Base-by-base conservation (phyloP, 371 early-diverging fungal genomes). In the Blakeslea trispora region DNA sequence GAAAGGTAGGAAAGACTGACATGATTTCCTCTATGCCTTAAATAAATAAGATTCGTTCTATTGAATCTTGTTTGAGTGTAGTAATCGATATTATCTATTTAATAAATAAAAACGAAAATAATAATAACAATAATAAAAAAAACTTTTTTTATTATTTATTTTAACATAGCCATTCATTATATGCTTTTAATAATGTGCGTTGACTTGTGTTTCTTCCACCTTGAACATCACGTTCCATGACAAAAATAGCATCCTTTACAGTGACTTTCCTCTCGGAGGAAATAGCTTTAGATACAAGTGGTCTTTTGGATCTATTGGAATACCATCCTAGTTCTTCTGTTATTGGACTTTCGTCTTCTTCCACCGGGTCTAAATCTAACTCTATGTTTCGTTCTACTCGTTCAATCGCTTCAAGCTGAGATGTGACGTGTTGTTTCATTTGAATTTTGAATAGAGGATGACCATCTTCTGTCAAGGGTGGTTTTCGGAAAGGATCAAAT, bases 181-280 rank as follows among this genome's bases (percentile, higher is more conserved):
- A 87, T 10, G 82, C 75, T 69, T 84, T 84, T 46, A 88, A 67
- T 50, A 88, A 59, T 9, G 87, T 82, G 23, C 84, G 75, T 56
- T 82, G 81, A 40, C 66, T 69, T 15, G 63, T 59, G 1, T 82
- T 82, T 47, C 84, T 82, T 6, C 87, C 83, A n/a, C 79, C 80
- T 47, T 81, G 82, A 40, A 72, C 71, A 71, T 91, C 90, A 8
- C 84, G 77, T 71, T 90, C 90, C 50, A 91, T 77, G 11, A 83
- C 88, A 59, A 87, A 89, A 9, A 89, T 71, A 1, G 88, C 89
- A 68, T 91, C 91, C 32, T 79, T 74, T 21, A 89, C 81, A 5
- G 88, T 89, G 19, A 91, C 74, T 41, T 75, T 75, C 21, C 82
- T 67, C 35, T 75, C 59, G 17, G 58, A 57, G 4, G 28, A 28